Base-by-base conservation (phyloP, 2,329 filamentous ascomycete genomes). In the Colletotrichum higginsianum region DNA sequence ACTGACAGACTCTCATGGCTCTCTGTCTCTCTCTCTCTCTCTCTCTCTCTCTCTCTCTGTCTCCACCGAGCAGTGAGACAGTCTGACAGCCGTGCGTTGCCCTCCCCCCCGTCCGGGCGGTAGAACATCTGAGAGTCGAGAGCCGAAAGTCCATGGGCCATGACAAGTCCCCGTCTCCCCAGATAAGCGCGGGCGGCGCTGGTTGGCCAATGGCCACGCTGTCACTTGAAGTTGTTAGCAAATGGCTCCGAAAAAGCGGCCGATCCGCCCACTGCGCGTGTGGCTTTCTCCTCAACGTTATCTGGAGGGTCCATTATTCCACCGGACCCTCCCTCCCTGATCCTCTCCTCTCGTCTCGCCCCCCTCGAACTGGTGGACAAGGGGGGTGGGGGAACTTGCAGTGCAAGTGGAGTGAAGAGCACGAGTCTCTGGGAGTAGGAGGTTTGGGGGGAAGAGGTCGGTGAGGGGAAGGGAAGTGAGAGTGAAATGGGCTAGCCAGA, bases 221-320 rank as follows among this genome's bases (percentile, higher is more conserved):
- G 58, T 68, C 65, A 71, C 68, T 68, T 58, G 57, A 71, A 71
- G 68, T 53, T 58, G 68, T 71, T 71, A 68, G 68, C 58, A 68
- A 71, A 71, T 71, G 68, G 58, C 68, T 55, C 58, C 65, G 68
- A 26, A 63, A 68, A 60, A 58, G 58, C 68, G 65, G 68, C 65
- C 65, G 68, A n/a, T 16, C 23, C 38, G 42, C 12, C 63, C 67
- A 68, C 46, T 63, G 64, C 21, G 50, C 65, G 26, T 26, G 26
- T 26, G 26, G 64, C 53, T 60, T 46, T 30, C 65, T 67, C 52
- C 52, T 55, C 58, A 68, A 68, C 58, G 68, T 68, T 71, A 68
- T 71, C 65, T 71, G 26, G 21, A 64, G 53, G 58, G 63, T 63
- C 58, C 68, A 26, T 61, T 44, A 26, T 26, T 26, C 26, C 4